phyloP scores from a whole-genome alignment of 1,284 basidiomycete species.

The Meripilus lineatus region DNA sequence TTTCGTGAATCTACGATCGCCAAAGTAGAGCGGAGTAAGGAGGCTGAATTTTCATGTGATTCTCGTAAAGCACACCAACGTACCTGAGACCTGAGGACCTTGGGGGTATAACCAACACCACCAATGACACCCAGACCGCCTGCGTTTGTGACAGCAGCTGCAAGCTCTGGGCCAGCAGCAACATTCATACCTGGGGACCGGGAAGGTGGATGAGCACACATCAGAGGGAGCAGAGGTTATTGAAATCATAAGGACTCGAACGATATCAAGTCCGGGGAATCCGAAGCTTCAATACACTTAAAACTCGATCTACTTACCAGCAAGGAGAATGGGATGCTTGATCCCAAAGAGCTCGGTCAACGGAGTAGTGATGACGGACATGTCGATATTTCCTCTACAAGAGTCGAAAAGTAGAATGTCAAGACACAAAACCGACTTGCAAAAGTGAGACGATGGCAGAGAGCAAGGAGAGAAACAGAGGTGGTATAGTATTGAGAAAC shows the following conservation, averaged over 20 bases:
- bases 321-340: constrained; percentile 84
- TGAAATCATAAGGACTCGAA: too few species aligned
- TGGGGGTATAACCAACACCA: constrained; percentile 78
- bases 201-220: background rate
- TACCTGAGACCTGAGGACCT: constrained; percentile 66
- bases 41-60: constrained; percentile 3
- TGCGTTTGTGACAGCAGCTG: constrained; percentile 84
- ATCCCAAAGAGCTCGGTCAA: constrained; percentile 83
- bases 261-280: too few species aligned
- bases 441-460: background rate
- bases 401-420: background rate
- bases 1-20: constrained; percentile 70
- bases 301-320: constrained; percentile 41
- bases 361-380: constrained; percentile 65
- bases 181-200: constrained; percentile 69
- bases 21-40: constrained; percentile 7
- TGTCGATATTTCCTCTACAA: constrained; percentile 20
- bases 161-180: constrained; percentile 79
- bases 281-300: too few species aligned
- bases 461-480: background rate
- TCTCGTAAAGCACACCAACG: constrained; percentile 12
- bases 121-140: constrained; percentile 87
- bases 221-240: background rate
- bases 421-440: background rate
- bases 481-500: too few species aligned